A percentile compares a stretch with the other conserved stretches of the same genome.
Conservation (phyloP, 2,329 filamentous ascomycete genomes). For the Cordyceps cateniannulata region DNA sequence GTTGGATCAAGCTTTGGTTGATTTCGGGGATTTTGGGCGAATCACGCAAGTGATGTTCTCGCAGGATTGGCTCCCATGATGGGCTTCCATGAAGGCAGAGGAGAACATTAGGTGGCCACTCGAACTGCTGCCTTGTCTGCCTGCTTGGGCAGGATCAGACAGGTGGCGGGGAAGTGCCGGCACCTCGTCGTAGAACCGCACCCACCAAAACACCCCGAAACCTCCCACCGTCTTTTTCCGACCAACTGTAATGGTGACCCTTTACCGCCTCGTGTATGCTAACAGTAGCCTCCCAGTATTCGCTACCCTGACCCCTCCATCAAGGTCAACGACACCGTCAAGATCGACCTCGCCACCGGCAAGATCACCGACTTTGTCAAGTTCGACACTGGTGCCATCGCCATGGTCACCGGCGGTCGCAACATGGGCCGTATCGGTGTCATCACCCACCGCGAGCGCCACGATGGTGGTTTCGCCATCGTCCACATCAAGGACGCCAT, state of each 20-base stretch:
- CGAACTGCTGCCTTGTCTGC: slow-evolving; percentile 6
- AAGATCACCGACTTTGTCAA: slow-evolving; percentile 98
- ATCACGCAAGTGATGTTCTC: background rate
- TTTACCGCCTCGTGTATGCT: slow-evolving; percentile 28
- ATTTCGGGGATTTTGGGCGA: slow-evolving; percentile 29
- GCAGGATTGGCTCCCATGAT: background rate
- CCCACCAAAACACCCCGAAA: background rate
- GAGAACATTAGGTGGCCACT: background rate
- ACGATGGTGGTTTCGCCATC: slow-evolving; percentile 99
- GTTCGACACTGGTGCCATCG: slow-evolving; percentile 97
- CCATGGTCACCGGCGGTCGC: slow-evolving; percentile 98
- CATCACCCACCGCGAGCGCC: slow-evolving; percentile 99
- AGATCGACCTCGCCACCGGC: slow-evolving; percentile 94
- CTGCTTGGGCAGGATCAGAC: slow-evolving; percentile 8
- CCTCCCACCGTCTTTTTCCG: slow-evolving; percentile 21
- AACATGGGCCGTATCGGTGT: slow-evolving; percentile 99
- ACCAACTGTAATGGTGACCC: slow-evolving; percentile 9
- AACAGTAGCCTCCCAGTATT: slow-evolving; percentile 59
- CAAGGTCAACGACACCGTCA: slow-evolving; percentile 99
- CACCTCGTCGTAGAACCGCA: slow-evolving; percentile 7
- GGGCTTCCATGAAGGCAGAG: background rate
- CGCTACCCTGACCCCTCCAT: slow-evolving; percentile 97
- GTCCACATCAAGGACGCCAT: slow-evolving; percentile 99
- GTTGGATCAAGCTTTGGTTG: slow-evolving; percentile 99
- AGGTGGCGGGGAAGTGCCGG: background rate